Base-by-base conservation (phyloP, 257 asterid genomes). In the Solanum gracilifrons region DNA sequence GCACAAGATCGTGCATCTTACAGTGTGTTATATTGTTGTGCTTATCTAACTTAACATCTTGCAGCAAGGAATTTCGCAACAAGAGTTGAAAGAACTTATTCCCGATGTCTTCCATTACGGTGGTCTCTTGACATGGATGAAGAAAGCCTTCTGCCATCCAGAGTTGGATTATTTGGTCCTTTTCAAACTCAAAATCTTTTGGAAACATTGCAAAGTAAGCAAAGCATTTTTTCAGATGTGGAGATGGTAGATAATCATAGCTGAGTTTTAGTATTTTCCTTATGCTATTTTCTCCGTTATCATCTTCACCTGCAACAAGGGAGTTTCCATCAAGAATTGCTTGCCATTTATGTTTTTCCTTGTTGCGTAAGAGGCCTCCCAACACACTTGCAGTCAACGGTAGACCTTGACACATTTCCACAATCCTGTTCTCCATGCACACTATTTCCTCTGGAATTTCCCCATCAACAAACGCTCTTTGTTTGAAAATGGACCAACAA, bases 1-100 rank as follows among this genome's bases (percentile, higher is more conserved):
- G 92, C 72, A 91, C 91, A 25, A 89, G 84, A 88, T 88, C 89
- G 43, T 91, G 90, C 90, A 89, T 89, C 87, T 87, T 89, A 82
- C 75, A 89, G 10, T 32, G 6, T 11, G 3, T 76, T 16, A 89
- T 27, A 32, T 76, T 84, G 12, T 39, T 48, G 37, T 79, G 35
- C 15, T 75, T 13, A 85, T 66, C 85, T 21, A 36, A 66, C 32
- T 68, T 1, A 25, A 64, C 77, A n/a, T 76, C 91, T 48, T 88
- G 91, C 36, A 88, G 23, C 75, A 89, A 76, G 39, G 91, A 88
- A 58, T 75, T 82, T 51, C n/a, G 82, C 25, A 91, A n/a, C 41
- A 89, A 79, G 39, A 85, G 69, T 32, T 87, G 43, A 12, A 84
- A 80, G 69, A 84, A 89, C 27, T 31, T 25, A 4, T 27, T 36